Conservation (phyloP, 306 rosid species). For the Corylus americana region DNA sequence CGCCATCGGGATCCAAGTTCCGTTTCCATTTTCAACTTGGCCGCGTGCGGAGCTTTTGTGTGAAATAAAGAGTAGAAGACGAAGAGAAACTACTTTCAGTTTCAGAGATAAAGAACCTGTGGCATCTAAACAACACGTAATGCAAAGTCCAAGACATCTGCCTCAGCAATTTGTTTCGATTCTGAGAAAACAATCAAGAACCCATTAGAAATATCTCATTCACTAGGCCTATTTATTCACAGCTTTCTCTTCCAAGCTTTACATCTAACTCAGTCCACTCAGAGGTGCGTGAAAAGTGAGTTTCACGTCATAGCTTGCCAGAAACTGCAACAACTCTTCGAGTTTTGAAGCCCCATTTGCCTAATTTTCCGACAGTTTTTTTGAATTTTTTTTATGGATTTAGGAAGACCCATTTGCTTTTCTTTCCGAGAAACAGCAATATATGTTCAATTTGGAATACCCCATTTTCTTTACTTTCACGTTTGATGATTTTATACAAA, state of each 20-base stretch:
- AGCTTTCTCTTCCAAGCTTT: slow-evolving; percentile 19
- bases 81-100: neutral
- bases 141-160: slow-evolving; percentile 31
- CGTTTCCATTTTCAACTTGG: slow-evolving; percentile 15
- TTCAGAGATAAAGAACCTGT: slow-evolving; percentile 38
- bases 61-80: neutral
- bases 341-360: slow-evolving; percentile 28
- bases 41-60: slow-evolving; percentile 12
- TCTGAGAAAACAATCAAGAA: slow-evolving; percentile 18
- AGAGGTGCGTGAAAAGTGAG: slow-evolving; percentile 23
- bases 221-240: neutral
- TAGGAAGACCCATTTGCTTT: slow-evolving; percentile 33
- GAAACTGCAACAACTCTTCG: slow-evolving; percentile 8
- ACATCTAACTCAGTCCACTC: slow-evolving; percentile 17
- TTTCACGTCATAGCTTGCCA: slow-evolving; percentile 18
- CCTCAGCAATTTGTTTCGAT: slow-evolving; percentile 26
- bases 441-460: slow-evolving; percentile 21
- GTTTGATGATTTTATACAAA: slow-evolving; percentile 18
- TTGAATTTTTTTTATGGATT: slow-evolving; percentile 3
- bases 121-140: slow-evolving; percentile 41
- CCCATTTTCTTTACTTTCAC: slow-evolving; percentile 25
- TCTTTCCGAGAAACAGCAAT: slow-evolving; percentile 7
- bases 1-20: slow-evolving; percentile 4
- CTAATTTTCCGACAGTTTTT: slow-evolving; percentile 10
- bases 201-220: slow-evolving; percentile 1